Evolutionary conservation across 208 protist genomes (phyloP).

Genomic region (Leishmania guyanensis): DNA sequence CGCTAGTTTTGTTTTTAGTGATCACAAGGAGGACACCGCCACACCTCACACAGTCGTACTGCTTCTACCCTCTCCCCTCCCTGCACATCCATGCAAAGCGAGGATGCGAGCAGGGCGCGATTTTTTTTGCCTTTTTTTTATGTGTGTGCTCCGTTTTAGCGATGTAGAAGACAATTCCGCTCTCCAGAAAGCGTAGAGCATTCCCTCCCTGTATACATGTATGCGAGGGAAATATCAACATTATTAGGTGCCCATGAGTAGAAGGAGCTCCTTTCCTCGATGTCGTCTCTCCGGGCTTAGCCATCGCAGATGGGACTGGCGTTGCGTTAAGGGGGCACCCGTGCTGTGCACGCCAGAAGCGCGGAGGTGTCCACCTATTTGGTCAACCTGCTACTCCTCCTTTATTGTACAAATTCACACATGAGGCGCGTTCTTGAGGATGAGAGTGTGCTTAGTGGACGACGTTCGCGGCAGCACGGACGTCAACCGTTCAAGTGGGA

Average conservation of each 20-base stretch:
- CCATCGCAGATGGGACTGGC: neutral
- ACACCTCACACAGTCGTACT: too few species aligned
- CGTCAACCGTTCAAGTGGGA: neutral
- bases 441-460: neutral
- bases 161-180: neutral
- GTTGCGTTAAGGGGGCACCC: neutral
- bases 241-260: neutral
- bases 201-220: neutral
- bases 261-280: neutral
- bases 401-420: neutral
- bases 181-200: neutral
- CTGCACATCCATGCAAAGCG: neutral
- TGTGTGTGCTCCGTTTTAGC: neutral
- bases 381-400: neutral
- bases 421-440: too few species aligned
- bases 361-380: neutral
- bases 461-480: neutral
- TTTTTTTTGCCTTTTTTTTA: neutral
- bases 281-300: neutral
- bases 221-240: neutral
- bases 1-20: conserved; percentile 26
- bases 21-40: neutral
- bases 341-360: neutral
- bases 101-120: neutral
- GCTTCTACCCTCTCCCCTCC: neutral